A percentile compares a stretch with the other conserved stretches of the same genome.
phyloP scores from a whole-genome alignment of 1,139 yeast genomes.

The Candida sojae region DNA sequence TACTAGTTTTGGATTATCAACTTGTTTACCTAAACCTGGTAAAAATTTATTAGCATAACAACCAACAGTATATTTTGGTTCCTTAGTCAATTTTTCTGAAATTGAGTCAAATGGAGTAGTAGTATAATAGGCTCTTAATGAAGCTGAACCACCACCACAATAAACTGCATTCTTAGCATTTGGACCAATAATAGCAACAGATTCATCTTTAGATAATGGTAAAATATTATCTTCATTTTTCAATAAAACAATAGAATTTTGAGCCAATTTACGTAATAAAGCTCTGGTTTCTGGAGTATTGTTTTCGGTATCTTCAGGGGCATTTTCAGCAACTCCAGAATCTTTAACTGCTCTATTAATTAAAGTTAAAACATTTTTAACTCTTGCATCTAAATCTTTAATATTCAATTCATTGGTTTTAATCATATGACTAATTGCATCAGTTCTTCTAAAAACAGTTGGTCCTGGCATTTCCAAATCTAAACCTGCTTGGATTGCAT shows the following conservation, averaged over 20 bases:
- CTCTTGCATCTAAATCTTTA: slow-evolving; percentile 46
- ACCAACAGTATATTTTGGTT: slow-evolving; percentile 23
- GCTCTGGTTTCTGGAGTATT: slow-evolving; percentile 44
- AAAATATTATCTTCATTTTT: slow-evolving; percentile 49
- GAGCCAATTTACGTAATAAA: slow-evolving; percentile 48
- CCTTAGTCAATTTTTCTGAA: slow-evolving; percentile 17
- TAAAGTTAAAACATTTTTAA: slow-evolving; percentile 45
- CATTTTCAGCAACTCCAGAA: slow-evolving; percentile 40
- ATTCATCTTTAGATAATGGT: slow-evolving; percentile 30
- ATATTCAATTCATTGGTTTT: slow-evolving; percentile 32
- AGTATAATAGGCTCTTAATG: slow-evolving; percentile 30
- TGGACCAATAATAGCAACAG: slow-evolving; percentile 37
- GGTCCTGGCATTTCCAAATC: slow-evolving; percentile 71
- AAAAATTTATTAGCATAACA: slow-evolving; percentile 24
- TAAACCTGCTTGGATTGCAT: slow-evolving; percentile 52
- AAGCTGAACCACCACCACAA: slow-evolving; percentile 40
- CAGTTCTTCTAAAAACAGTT: slow-evolving; percentile 42
- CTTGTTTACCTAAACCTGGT: slow-evolving; percentile 28
- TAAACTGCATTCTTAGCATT: slow-evolving; percentile 30
- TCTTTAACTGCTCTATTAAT: slow-evolving; percentile 37
- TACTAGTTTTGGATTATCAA: slow-evolving; percentile 33
- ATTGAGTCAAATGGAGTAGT: slow-evolving; percentile 34
- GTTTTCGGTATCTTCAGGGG: slow-evolving; percentile 26
- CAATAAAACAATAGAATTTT: slow-evolving; percentile 54
- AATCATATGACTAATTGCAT: slow-evolving; percentile 30